These are phyloP conservation scores for Coemansia sp. DNA, from an alignment of 192 early-diverging fungal genomes.

Conservation along the genomic window DNA sequence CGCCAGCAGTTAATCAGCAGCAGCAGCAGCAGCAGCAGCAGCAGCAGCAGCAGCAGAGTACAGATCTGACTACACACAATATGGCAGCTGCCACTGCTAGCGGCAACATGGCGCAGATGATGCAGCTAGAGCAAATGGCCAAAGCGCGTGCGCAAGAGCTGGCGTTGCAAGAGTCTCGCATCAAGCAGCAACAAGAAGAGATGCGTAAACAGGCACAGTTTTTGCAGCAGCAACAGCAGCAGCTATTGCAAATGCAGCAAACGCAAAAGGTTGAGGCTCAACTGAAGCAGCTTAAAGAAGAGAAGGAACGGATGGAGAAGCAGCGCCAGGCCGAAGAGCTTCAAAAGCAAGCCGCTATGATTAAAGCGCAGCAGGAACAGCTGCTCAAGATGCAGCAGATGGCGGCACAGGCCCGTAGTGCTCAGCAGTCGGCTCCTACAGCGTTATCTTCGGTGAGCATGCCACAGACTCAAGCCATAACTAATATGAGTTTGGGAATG, in stretches of 20 bases:
- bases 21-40: conserved; percentile 3
- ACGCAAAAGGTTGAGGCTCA: conserved; percentile 53
- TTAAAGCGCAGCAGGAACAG: conserved; percentile 48
- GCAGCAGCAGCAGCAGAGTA: conserved; percentile 5
- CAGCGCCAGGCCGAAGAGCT: conserved; percentile 42
- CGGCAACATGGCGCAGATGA: conserved; percentile 47
- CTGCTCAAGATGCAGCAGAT: conserved; percentile 54
- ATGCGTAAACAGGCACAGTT: conserved; percentile 48
- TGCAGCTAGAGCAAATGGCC: conserved; percentile 39
- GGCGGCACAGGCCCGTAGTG: conserved; percentile 32
- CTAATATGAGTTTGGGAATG: conserved; percentile 11
- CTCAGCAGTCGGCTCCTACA: conserved; percentile 7
- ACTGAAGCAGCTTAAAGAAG: conserved; percentile 47
- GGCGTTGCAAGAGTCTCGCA: conserved; percentile 35
- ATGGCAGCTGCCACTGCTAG: conserved; percentile 48
- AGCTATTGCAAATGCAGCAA: conserved; percentile 49
- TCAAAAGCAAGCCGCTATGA: conserved; percentile 35
- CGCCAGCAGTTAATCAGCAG: conserved; percentile 2
- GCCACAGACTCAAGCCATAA: conserved; percentile 8
- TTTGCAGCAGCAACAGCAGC: conserved; percentile 49
- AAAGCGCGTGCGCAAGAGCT: conserved; percentile 46
- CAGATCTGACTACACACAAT: conserved; percentile 30
- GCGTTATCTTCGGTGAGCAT: no score
- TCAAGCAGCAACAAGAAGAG: conserved; percentile 49
- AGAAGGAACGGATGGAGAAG: conserved; percentile 44